Evolutionary conservation across 192 early-diverging fungal genomes (phyloP).

Genomic region (Coemansia sp.): DNA sequence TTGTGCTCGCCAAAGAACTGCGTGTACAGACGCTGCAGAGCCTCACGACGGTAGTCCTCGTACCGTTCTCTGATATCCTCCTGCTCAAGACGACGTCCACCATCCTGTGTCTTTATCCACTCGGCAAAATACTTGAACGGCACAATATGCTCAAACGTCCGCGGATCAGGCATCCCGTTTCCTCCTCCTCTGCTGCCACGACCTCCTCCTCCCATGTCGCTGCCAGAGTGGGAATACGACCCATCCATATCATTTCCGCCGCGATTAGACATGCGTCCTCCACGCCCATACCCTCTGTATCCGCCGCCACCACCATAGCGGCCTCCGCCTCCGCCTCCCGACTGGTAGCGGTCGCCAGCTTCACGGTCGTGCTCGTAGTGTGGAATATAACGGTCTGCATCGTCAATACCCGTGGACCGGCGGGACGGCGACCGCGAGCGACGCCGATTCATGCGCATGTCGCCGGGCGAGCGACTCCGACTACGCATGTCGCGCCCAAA

Average conservation of each 20-base stretch:
- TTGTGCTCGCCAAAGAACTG: constrained; percentile 79
- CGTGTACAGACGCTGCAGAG: constrained; percentile 63
- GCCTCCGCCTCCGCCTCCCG: constrained; percentile 20
- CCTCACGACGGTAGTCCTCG: constrained; percentile 81
- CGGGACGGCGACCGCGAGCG: constrained; percentile 51
- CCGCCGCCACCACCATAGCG: constrained; percentile 23
- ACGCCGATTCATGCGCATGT: constrained; percentile 32
- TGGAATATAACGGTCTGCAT: constrained; percentile 81
- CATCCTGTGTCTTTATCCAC: constrained; percentile 61
- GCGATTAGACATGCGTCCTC: constrained; percentile 42
- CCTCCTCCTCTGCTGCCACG: constrained; percentile 5
- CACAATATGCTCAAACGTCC: constrained; percentile 73
- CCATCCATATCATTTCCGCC: constrained; percentile 38
- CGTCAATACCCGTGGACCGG: constrained; percentile 43
- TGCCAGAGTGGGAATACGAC: constrained; percentile 40
- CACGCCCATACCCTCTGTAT: constrained; percentile 43
- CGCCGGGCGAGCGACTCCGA: constrained; percentile 42
- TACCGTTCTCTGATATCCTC: constrained; percentile 82
- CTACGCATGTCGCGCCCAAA: constrained; percentile 53
- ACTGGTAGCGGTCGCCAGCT: constrained; percentile 42
- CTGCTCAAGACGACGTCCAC: constrained; percentile 64
- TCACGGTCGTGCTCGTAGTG: constrained; percentile 77
- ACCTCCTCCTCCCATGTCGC: constrained; percentile 24
- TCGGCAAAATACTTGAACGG: constrained; percentile 75
- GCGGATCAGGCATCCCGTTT: constrained; percentile 64